Evolutionary conservation across 73 alveolate species (phyloP), one percentile per base, ranked within the genome.

Genomic region (Paramecium biaurelia): DNA sequence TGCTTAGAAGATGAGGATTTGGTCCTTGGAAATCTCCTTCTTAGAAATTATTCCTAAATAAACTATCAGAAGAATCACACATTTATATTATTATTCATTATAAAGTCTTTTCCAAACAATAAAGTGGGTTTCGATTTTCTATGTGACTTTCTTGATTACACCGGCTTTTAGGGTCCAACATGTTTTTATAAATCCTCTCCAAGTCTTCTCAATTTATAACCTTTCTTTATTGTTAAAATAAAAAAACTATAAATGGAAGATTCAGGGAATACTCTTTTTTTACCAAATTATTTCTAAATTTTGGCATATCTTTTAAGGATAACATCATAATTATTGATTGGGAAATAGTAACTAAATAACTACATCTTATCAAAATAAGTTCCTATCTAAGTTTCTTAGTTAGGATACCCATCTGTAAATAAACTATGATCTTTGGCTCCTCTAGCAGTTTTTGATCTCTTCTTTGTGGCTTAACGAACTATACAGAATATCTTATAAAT

Each of bases 181-280:
- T 30, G 41, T 7, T 63, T 63, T 63, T 26, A 63, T 24, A 63
- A 26, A 12, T 63, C 84, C 15, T 34, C 87, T 34, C 63, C 87
- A 4, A 74, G 59, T 74, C 38, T 74, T 74, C 59, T 74, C 20
- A 74, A 41, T 74, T 74, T 74, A 74, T 12, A 34, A 2, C 67
- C 87, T 41, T 74, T 74, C 12, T 74, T 74, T 6, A 74, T 74
- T 14, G 57, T 74, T 4, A 37, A 14, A 41, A 74, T 37, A 74
- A 15, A 74, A 37, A 74, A 74, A 37, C 67, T 74, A 74, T 74
- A 74, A n/a, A 10, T 34, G 8, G 87, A 74, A 74, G 67, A 28
- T 10, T 74, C 87, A 14, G 87, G 87, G 59, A 37, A 74, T 35
- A 74, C 5, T 74, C 58, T 34, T 41, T 41, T 74, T 10, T 74